phyloP scores from a whole-genome alignment of 2,329 filamentous ascomycete genomes.

The Aspergillus carbonarius region DNA sequence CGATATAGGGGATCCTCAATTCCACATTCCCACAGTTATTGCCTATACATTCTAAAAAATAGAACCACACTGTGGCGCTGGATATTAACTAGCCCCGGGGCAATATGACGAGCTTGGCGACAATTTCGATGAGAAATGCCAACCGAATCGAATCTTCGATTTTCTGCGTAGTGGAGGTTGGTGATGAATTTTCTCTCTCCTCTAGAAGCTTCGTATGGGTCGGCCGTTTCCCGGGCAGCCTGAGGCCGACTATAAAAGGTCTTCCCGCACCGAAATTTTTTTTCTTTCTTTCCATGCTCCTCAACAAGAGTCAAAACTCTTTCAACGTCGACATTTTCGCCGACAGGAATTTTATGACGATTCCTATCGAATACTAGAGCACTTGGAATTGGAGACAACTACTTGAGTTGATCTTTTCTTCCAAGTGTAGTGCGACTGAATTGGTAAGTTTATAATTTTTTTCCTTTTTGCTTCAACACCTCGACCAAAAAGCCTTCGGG shows the following conservation, averaged over 20 bases:
- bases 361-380: neutral
- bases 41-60: neutral
- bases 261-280: constrained; percentile 27
- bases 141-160: neutral
- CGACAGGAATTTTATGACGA: constrained; percentile 10
- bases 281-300: constrained; percentile 20
- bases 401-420: neutral
- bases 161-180: constrained; percentile 8
- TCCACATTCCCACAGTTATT: neutral
- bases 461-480: neutral
- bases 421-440: neutral
- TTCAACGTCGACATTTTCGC: neutral
- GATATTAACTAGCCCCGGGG: neutral
- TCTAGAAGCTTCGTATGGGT: constrained; percentile 32
- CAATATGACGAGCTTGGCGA: neutral
- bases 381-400: neutral
- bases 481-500: constrained; percentile 24
- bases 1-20: neutral
- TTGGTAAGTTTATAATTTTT: constrained; percentile 3
- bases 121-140: constrained; percentile 7
- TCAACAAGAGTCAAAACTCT: neutral
- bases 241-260: constrained; percentile 32
- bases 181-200: constrained; percentile 15
- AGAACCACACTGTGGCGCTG: neutral
- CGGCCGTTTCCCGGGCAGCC: constrained; percentile 34